Percentiles rank a stretch among this genome's conserved stretches.
Evolutionary conservation across 2,329 filamentous ascomycete species (phyloP).

Genomic region (Xylaria sp.): DNA sequence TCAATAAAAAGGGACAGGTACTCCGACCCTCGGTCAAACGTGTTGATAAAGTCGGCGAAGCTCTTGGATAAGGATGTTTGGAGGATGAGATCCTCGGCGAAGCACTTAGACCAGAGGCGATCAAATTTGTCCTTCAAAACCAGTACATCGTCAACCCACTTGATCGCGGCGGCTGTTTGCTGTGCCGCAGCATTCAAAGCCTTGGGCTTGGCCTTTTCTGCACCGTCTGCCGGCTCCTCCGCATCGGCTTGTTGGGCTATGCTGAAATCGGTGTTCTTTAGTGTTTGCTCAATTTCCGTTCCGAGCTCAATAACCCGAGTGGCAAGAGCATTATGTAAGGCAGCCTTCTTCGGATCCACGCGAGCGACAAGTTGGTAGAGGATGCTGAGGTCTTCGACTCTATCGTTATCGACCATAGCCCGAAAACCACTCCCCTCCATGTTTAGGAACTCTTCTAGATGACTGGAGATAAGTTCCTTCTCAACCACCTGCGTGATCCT

Average conservation of each 20-base stretch:
- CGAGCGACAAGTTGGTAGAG: slow-evolving; percentile 78
- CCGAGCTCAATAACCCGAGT: slow-evolving; percentile 79
- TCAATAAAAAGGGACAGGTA: slow-evolving; percentile 97
- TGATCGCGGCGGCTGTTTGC: slow-evolving; percentile 84
- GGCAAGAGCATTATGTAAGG: slow-evolving; percentile 72
- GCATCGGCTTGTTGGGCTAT: slow-evolving; percentile 37
- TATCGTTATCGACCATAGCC: slow-evolving; percentile 91
- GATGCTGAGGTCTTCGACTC: slow-evolving; percentile 74
- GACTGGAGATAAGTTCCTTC: slow-evolving; percentile 73
- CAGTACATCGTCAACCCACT: slow-evolving; percentile 93
- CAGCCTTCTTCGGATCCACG: slow-evolving; percentile 73
- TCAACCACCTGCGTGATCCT: slow-evolving; percentile 82
- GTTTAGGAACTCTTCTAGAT: slow-evolving; percentile 79
- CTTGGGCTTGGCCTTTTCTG: slow-evolving; percentile 52
- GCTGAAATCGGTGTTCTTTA: slow-evolving; percentile 60
- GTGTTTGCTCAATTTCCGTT: slow-evolving; percentile 73
- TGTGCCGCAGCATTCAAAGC: slow-evolving; percentile 66
- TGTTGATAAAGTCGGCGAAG: slow-evolving; percentile 91
- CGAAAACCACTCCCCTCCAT: slow-evolving; percentile 83
- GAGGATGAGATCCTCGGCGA: slow-evolving; percentile 73
- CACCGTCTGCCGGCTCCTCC: slow-evolving; percentile 50
- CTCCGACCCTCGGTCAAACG: slow-evolving; percentile 83
- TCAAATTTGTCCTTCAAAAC: slow-evolving; percentile 89
- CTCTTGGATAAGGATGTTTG: slow-evolving; percentile 84
- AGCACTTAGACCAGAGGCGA: slow-evolving; percentile 72